These are phyloP conservation scores for Penicillium lagena DNA, from an alignment of 495 filamentous ascomycete genomes.

Conservation along the genomic window DNA sequence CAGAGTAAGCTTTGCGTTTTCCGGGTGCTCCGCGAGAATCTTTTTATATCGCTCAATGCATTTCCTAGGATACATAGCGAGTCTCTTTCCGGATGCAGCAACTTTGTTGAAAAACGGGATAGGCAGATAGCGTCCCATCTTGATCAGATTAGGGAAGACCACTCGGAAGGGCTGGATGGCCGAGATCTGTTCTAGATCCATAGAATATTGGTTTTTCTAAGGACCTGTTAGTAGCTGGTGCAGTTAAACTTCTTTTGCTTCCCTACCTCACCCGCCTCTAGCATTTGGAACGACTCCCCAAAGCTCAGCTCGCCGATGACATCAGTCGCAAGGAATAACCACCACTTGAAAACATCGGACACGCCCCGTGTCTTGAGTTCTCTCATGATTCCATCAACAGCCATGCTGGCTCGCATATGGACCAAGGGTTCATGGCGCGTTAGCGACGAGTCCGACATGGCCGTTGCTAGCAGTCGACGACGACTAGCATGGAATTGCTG, in stretches of 20 bases:
- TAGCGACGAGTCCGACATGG: slow-evolving; percentile 32
- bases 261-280: slow-evolving; percentile 41
- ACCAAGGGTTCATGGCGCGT: slow-evolving; percentile 24
- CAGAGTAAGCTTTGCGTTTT: slow-evolving; percentile 31
- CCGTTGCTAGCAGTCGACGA: slow-evolving; percentile 27
- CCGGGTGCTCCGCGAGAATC: slow-evolving; percentile 29
- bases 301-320: slow-evolving; percentile 51
- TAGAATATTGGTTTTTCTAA: slow-evolving; percentile 37
- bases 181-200: slow-evolving; percentile 25
- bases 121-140: slow-evolving; percentile 6
- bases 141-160: slow-evolving; percentile 25
- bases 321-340: slow-evolving; percentile 50
- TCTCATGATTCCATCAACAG: slow-evolving; percentile 26
- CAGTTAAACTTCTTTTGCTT: no score
- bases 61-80: slow-evolving; percentile 27
- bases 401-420: slow-evolving; percentile 13
- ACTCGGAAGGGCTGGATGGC: slow-evolving; percentile 21
- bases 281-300: slow-evolving; percentile 50
- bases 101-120: slow-evolving; percentile 16
- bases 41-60: slow-evolving; percentile 36
- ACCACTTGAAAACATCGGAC: slow-evolving; percentile 51
- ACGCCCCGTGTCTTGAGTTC: slow-evolving; percentile 22
- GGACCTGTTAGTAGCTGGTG: neutral
- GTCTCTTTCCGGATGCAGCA: slow-evolving; percentile 45
- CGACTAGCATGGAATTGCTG: slow-evolving; percentile 19